phyloP scores from a whole-genome alignment of 345 rosid species.

The Erysimum cheiranthoides region DNA sequence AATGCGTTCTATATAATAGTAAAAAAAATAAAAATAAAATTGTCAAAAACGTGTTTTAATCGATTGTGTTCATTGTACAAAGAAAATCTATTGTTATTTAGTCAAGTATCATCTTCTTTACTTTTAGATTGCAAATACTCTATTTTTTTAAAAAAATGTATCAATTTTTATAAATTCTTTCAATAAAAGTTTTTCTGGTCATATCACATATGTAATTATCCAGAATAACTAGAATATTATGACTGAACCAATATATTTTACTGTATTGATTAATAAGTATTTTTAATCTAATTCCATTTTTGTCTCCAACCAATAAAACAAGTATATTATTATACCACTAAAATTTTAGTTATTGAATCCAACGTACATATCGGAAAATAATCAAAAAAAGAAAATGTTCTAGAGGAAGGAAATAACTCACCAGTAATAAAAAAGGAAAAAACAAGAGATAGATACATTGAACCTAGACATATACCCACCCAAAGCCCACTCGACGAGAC shows the following conservation, averaged over 20 bases:
- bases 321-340: neutral
- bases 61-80: too few species aligned
- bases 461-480: conserved; percentile 62
- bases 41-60: too few species aligned
- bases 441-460: conserved; percentile 54
- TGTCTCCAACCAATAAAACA: neutral
- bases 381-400: conserved; percentile 1
- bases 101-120: too few species aligned
- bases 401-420: neutral
- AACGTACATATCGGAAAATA: neutral
- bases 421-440: neutral
- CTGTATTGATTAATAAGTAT: neutral
- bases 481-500: neutral
- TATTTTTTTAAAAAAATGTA: too few species aligned
- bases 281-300: neutral
- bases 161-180: too few species aligned
- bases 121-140: too few species aligned
- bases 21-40: too few species aligned
- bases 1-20: too few species aligned
- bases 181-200: too few species aligned
- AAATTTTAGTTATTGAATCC: neutral
- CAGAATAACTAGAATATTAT: too few species aligned
- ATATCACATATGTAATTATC: too few species aligned
- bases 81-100: too few species aligned
- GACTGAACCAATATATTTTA: neutral